These are phyloP conservation scores for Arabidopsis hybrid DNA, from an alignment of 441 rosid species.

Conservation along the genomic window DNA sequence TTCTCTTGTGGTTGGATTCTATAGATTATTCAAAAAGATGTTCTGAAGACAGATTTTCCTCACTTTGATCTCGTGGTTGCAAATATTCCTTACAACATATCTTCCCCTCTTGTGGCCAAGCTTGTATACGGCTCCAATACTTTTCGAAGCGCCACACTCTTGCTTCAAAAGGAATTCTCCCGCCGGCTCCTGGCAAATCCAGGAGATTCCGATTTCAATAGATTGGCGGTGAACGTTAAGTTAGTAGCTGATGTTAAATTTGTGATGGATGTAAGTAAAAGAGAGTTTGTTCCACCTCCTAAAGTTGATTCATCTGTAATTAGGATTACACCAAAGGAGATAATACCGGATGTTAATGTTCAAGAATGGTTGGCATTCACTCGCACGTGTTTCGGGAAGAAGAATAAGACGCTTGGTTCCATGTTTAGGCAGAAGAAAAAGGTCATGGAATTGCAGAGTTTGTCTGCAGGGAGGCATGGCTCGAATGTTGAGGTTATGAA, in stretches of 20 bases:
- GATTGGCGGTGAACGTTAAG: constrained; percentile 88
- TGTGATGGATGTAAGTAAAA: constrained; percentile 89
- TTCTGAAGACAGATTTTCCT: constrained; percentile 76
- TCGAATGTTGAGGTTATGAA: neutral
- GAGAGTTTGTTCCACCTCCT: constrained; percentile 89
- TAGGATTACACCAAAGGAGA: constrained; percentile 69
- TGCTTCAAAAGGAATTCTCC: constrained; percentile 93
- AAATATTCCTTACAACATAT: constrained; percentile 85
- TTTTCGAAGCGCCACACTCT: constrained; percentile 77
- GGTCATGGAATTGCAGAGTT: constrained; percentile 60
- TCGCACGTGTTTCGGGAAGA: constrained; percentile 74
- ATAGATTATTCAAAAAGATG: constrained; percentile 79
- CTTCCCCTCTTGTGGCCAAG: constrained; percentile 82
- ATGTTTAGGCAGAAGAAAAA: constrained; percentile 92
- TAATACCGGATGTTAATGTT: constrained; percentile 49
- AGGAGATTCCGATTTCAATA: constrained; percentile 83
- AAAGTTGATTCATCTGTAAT: constrained; percentile 94
- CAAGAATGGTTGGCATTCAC: constrained; percentile 52
- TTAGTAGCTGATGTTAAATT: constrained; percentile 76
- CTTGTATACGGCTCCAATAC: constrained; percentile 69
- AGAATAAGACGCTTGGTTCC: constrained; percentile 88
- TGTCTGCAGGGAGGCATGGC: constrained; percentile 42
- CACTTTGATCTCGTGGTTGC: constrained; percentile 81
- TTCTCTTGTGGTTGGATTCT: constrained; percentile 17
- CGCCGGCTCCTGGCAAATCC: constrained; percentile 79